Base-by-base conservation (phyloP, 2,329 filamentous ascomycete genomes). In the Claviceps africana region DNA sequence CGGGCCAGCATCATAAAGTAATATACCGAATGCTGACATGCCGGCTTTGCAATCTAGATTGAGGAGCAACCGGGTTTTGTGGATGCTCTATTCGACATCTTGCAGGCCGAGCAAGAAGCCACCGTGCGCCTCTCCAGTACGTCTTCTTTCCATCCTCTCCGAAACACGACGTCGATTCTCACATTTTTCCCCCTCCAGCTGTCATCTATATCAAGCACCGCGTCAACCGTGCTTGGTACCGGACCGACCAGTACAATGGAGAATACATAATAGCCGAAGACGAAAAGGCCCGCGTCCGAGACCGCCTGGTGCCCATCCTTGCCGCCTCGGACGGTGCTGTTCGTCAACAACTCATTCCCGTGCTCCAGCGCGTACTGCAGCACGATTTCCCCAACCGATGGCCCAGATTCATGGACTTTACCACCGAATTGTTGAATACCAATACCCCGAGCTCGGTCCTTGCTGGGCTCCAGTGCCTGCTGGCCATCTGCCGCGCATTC, bases 161-260 rank as follows among this genome's bases (percentile, higher is more conserved):
- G n/a, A n/a, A n/a, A n/a, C 48, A 28, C 47, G 59, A 59, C 53
- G 59, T 56, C 47, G 42, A 45, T 28, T 39, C 51, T 49, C 15
- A 53, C 22, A 33, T 49, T 45, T 4, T 13, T 15, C 22, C 11
- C 46, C 53, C 47, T 51, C 56, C 69, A 96, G 91, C 89, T 64
- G 90, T 91, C 65, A 88, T 98, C 61, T 98, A 97, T 72, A 82
- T 97, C 67, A 98, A 98, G 75, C 97, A 98, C 72, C 86, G 90
- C 66, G 86, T 97, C 67, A 91, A 86, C 68, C 86, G 90, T 65
- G 89, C 88, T 62, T 98, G 93, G 93, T 79, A 84, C 52, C 82
- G 80, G 56, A 76, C 78, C 63, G 87, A 94, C 58, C 85, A 91
- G 58, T 82, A 78, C 64, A 79, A 83, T 56, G 78, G 80, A 62